Evolutionary conservation across 345 rosid species (phyloP).

Genomic region (Xanthoceras sorbifolium): DNA sequence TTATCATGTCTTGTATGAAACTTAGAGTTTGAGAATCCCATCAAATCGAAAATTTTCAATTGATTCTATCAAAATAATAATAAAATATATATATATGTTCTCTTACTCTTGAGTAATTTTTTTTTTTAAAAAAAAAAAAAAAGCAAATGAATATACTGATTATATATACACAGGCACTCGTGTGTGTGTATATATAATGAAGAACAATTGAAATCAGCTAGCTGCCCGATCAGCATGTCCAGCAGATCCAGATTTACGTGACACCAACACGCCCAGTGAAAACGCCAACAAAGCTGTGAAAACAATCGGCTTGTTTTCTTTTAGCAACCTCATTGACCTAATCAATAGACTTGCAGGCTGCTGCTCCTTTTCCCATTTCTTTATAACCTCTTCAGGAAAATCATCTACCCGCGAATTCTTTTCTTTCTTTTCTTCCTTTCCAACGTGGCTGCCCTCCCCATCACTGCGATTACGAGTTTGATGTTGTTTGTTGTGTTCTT

Average conservation of each 20-base stretch:
- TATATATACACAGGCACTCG: too few relatives aligned
- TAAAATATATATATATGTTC: too few relatives aligned
- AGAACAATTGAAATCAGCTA: not conserved
- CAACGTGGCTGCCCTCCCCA: not conserved
- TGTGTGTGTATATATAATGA: not conserved
- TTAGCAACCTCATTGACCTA: constrained; percentile 25
- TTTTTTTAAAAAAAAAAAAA: too few relatives aligned
- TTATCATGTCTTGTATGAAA: too few relatives aligned
- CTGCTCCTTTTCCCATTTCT: constrained; percentile 22
- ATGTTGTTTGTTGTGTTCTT: constrained; percentile 2
- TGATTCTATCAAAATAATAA: too few relatives aligned
- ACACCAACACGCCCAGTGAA: constrained; percentile 36
- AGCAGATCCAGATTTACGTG: constrained; percentile 21
- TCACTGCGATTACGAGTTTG: not conserved
- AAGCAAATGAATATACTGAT: too few relatives aligned
- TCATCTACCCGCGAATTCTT: not conserved
- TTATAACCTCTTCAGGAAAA: constrained; percentile 13
- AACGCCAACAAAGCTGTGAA: constrained; percentile 41
- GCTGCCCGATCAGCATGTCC: not conserved
- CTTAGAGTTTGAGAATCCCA: too few relatives aligned
- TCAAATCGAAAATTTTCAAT: too few relatives aligned
- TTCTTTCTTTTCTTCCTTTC: not conserved
- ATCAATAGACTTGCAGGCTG: constrained; percentile 4
- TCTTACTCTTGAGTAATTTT: too few relatives aligned
- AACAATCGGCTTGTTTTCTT: constrained; percentile 32